Evolutionary conservation across 1,139 yeast genomes (phyloP).

Genomic region (Blastobotrys aristatus): DNA sequence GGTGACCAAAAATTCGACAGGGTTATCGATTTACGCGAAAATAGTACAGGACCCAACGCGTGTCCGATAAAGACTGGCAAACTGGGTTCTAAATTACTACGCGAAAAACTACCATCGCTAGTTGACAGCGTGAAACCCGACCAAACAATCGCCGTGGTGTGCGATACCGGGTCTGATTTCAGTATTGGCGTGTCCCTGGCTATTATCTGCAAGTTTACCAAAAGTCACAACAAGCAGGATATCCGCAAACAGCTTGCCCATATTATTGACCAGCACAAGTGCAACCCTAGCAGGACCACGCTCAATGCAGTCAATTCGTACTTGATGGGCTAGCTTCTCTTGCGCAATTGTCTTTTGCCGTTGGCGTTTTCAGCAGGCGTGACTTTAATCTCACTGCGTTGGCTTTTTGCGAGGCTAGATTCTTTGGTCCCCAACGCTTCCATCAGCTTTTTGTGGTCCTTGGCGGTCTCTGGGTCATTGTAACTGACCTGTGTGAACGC

Average conservation of each 20-base stretch:
- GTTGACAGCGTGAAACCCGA: conserved; percentile 22
- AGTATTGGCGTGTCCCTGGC: conserved; percentile 57
- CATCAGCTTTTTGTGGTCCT: conserved; percentile 23
- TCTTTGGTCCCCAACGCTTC: conserved; percentile 22
- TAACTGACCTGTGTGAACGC: conserved; percentile 25
- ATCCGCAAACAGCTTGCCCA: conserved; percentile 55
- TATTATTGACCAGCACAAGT: conserved; percentile 43
- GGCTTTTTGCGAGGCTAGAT: not conserved
- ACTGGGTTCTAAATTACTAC: conserved; percentile 56
- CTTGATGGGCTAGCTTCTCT: conserved; percentile 23
- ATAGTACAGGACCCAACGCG: not conserved
- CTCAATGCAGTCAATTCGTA: conserved; percentile 42
- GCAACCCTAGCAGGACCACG: conserved; percentile 74
- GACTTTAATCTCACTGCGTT: not conserved
- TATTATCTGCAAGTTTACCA: conserved; percentile 38
- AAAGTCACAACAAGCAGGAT: conserved; percentile 32
- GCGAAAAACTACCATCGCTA: conserved; percentile 42
- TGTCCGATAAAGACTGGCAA: conserved; percentile 44
- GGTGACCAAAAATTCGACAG: conserved; percentile 1
- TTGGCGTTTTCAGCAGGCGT: conserved; percentile 10
- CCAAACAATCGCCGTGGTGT: conserved; percentile 41
- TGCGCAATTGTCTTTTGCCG: not conserved
- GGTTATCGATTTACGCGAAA: conserved; percentile 19
- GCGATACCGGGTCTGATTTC: conserved; percentile 64
- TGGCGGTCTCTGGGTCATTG: conserved; percentile 24